Evolutionary conservation across 257 asterid species (phyloP).

Genomic region (Asclepias syriaca): DNA sequence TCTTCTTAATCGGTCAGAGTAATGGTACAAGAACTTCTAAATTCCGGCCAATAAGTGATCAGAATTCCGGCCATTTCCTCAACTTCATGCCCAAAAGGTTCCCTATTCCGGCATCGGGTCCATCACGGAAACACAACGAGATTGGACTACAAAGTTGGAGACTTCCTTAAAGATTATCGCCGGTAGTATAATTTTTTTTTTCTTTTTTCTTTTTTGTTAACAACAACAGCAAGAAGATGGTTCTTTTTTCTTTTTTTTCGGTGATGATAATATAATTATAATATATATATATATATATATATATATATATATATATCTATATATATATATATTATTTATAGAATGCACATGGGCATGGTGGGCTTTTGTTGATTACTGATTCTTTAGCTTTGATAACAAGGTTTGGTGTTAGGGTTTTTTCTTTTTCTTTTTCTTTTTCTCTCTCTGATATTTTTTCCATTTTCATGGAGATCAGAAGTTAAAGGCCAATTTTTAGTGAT

Average conservation of each 20-base stretch:
- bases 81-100: slow-evolving; percentile 57
- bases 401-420: slow-evolving; percentile 11
- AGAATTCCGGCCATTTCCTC: slow-evolving; percentile 33
- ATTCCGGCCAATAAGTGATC: slow-evolving; percentile 15
- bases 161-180: slow-evolving; percentile 29
- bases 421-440: neutral
- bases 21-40: slow-evolving; percentile 35
- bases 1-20: slow-evolving; percentile 21
- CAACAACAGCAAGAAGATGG: neutral
- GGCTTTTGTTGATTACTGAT: neutral
- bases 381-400: slow-evolving; percentile 12
- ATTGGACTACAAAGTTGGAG: slow-evolving; percentile 58
- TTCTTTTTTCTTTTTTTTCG: neutral
- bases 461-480: slow-evolving; percentile 7
- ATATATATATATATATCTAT: too few relatives aligned
- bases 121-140: slow-evolving; percentile 66
- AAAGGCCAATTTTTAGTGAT: neutral
- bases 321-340: too few relatives aligned
- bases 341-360: slow-evolving; percentile 7
- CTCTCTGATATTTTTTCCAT: slow-evolving; percentile 6
- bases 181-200: neutral
- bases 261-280: neutral
- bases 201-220: neutral
- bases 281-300: too few relatives aligned
- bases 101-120: slow-evolving; percentile 60